Percentiles rank a stretch among this genome's conserved stretches.
phyloP scores from a whole-genome alignment of 169 alveolate species.

The Cryptosporidium muris region DNA sequence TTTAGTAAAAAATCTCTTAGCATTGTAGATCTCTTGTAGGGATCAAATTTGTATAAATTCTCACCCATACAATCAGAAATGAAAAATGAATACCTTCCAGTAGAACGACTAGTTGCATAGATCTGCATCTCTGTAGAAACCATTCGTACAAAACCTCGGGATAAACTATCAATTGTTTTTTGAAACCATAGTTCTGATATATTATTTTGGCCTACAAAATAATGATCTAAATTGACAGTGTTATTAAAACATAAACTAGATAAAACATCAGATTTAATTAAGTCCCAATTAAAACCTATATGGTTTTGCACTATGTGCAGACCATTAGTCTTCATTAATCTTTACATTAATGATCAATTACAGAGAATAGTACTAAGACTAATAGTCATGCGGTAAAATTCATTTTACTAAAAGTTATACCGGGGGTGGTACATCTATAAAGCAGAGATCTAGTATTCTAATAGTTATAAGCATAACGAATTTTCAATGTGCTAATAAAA shows the following conservation, averaged over 20 bases:
- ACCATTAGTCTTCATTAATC: neutral
- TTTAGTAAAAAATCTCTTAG: too few species aligned
- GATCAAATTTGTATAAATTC: constrained; percentile 8
- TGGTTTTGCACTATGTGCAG: constrained; percentile 14
- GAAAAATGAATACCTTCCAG: neutral
- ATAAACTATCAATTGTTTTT: constrained; percentile 14
- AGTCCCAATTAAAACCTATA: constrained; percentile 17
- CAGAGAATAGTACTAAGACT: too few species aligned
- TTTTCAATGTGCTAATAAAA: too few species aligned
- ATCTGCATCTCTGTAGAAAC: constrained; percentile 34
- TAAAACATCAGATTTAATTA: neutral
- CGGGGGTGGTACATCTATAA: too few species aligned
- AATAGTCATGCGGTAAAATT: too few species aligned
- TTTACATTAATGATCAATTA: neutral
- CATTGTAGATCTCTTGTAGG: neutral
- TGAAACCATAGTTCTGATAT: neutral
- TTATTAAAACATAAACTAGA: neutral
- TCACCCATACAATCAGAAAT: constrained; percentile 27
- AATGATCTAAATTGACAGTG: neutral
- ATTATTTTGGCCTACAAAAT: neutral
- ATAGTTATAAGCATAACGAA: too few species aligned
- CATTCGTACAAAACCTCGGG: constrained; percentile 43
- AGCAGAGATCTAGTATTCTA: too few species aligned
- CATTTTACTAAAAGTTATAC: too few species aligned
- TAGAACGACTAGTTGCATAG: neutral